Evolutionary conservation across 2,329 filamentous ascomycete species (phyloP).

Genomic region (Penicillium janthinellum): DNA sequence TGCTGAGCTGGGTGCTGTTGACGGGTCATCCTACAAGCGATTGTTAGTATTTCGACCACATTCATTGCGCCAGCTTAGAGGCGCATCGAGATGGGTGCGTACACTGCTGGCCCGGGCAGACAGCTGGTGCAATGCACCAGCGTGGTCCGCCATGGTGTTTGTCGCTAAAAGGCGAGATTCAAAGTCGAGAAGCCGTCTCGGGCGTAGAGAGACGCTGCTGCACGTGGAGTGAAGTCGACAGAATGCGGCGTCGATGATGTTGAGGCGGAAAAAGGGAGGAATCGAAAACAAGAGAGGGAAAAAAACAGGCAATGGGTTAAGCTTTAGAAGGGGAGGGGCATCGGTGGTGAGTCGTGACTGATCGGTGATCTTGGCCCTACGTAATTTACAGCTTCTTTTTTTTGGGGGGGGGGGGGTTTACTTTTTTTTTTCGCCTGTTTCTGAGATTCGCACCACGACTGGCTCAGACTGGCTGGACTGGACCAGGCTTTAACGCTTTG

Average conservation of each 20-base stretch:
- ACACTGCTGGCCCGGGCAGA: constrained; percentile 13
- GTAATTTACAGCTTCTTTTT: constrained; percentile 15
- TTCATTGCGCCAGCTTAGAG: background rate
- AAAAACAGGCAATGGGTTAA: constrained; percentile 18
- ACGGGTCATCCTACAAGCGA: constrained; percentile 12
- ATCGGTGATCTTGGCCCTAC: constrained; percentile 23
- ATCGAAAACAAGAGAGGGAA: background rate
- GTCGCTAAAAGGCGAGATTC: constrained; percentile 3
- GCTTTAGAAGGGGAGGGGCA: constrained; percentile 22
- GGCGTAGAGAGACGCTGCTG: background rate
- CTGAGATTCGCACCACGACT: background rate
- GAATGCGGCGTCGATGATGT: background rate
- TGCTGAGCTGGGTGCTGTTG: constrained; percentile 38
- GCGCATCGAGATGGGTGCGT: background rate
- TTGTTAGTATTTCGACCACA: background rate
- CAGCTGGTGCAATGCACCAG: constrained; percentile 17
- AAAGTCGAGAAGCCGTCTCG: background rate
- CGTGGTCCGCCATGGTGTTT: constrained; percentile 21
- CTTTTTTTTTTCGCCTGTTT: constrained; percentile 2
- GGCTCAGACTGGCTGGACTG: background rate
- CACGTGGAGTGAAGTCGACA: constrained; percentile 2
- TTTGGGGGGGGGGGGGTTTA: background rate
- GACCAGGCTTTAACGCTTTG: background rate
- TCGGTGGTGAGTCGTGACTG: constrained; percentile 1
- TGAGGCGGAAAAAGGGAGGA: background rate